Evolutionary conservation across 2,329 filamentous ascomycete genomes (phyloP), one percentile per base, ranked within the genome.

Genomic region (Apiospora kogelbergensis): DNA sequence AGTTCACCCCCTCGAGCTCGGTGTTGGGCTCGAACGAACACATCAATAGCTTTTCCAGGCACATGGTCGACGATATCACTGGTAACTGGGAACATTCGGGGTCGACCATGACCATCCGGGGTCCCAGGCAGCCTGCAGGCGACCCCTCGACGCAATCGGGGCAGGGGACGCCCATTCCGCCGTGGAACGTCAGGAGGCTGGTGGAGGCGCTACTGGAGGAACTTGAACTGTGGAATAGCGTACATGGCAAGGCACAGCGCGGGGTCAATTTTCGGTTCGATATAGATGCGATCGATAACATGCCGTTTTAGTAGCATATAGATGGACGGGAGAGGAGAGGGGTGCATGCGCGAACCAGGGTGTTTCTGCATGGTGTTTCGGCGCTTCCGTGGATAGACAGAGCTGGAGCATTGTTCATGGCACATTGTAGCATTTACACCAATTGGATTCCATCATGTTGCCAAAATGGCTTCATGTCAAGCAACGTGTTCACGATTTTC

Each of bases 41-140:
- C 33, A 74, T 83, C 10, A 73, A 77, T 40, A 79, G 71, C 53
- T 86, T 87, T 68, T 76, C 78, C 7, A 78, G 79, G 20, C 80
- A 80, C 65, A 84, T 88, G 45, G 68, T 80, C 6, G 77, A 80
- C 10, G 85, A 88, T 53, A 80, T 86, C 13, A 75, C 76, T 4
- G 80, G 78, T 60, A 84, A 81, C 53, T 88, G 86, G 86, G 69
- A 79, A 9, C 73, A 77, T 1, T 75, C 75, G 3, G 74, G 72
- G 3, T 72, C 74, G 1, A 76, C 69, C 3, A 79, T 85, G 13
- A 80, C 77, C 0, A 78, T 84, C 30, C 81, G 78, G 68, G 80
- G 78, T 3, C 81, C 82, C 5, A 78, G 77, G 2, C 80, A 74
- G 13, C 74, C 77, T 7, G 69, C 74, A 5, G 73, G 48, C 6